Conservation (phyloP, 2,329 filamentous ascomycete genomes). For the Botryotinia globosa region DNA sequence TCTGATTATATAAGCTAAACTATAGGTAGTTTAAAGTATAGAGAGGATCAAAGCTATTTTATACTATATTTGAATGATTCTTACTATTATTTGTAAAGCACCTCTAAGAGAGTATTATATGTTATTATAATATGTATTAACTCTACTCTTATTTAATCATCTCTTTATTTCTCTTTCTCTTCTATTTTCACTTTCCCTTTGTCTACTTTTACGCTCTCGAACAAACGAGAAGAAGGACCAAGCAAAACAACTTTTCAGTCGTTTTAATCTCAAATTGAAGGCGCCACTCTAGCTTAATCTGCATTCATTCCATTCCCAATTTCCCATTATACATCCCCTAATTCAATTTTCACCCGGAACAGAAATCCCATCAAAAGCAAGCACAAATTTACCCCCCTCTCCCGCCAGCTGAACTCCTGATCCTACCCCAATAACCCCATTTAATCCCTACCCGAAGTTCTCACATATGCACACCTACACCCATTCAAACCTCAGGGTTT, state of each 20-base stretch:
- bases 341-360: neutral
- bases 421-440: neutral
- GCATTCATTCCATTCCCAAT: neutral
- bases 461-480: neutral
- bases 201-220: neutral
- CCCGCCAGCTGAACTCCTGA: neutral
- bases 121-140: accelerated
- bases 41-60: no score
- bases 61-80: no score
- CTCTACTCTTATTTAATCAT: neutral
- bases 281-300: no score
- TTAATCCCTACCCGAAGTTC: neutral
- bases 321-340: neutral
- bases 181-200: neutral
- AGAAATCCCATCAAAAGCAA: neutral
- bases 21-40: no score
- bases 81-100: no score
- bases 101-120: neutral
- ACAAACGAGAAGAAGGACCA: neutral
- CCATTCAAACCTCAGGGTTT: neutral
- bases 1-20: no score
- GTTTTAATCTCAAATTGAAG: neutral
- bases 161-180: neutral
- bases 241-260: neutral
- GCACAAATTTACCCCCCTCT: neutral